phyloP scores from a whole-genome alignment of 2,329 filamentous ascomycete species.

The Beauveria caledonica region DNA sequence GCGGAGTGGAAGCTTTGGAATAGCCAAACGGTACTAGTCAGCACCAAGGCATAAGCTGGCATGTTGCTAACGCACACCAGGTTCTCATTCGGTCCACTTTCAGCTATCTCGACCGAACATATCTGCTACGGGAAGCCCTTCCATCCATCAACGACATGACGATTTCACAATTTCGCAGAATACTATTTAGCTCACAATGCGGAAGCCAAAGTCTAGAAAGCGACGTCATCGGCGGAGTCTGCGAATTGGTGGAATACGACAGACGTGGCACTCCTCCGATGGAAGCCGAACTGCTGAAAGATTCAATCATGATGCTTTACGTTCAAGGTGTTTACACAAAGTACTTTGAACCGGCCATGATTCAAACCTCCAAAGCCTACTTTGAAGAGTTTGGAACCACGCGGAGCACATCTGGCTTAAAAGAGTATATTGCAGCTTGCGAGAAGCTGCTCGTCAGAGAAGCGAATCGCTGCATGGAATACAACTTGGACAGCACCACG shows the following conservation, averaged over 20 bases:
- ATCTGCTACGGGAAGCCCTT: constrained; percentile 63
- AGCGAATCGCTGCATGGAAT: constrained; percentile 66
- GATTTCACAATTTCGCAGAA: constrained; percentile 63
- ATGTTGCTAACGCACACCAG: constrained; percentile 29
- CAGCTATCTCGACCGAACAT: constrained; percentile 88
- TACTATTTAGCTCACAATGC: constrained; percentile 34
- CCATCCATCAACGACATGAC: constrained; percentile 75
- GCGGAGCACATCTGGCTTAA: constrained; percentile 55
- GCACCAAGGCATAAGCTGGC: too few relatives aligned
- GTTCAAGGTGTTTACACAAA: constrained; percentile 74
- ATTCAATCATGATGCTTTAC: constrained; percentile 74
- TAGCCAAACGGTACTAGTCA: constrained; percentile 55
- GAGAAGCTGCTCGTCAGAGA: constrained; percentile 64
- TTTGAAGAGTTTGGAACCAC: constrained; percentile 62
- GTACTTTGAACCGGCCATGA: constrained; percentile 69
- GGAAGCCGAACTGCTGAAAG: constrained; percentile 58
- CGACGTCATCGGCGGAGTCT: constrained; percentile 48
- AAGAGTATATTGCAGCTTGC: constrained; percentile 66
- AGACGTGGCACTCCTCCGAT: constrained; percentile 50
- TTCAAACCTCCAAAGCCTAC: constrained; percentile 59
- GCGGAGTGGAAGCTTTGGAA: constrained; percentile 71
- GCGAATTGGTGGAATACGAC: constrained; percentile 66
- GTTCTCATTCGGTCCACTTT: constrained; percentile 78
- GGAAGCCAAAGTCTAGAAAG: constrained; percentile 22
- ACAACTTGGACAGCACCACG: constrained; percentile 75